phyloP scores from a whole-genome alignment of 208 protist genomes.

The Trypanosoma theileri region DNA sequence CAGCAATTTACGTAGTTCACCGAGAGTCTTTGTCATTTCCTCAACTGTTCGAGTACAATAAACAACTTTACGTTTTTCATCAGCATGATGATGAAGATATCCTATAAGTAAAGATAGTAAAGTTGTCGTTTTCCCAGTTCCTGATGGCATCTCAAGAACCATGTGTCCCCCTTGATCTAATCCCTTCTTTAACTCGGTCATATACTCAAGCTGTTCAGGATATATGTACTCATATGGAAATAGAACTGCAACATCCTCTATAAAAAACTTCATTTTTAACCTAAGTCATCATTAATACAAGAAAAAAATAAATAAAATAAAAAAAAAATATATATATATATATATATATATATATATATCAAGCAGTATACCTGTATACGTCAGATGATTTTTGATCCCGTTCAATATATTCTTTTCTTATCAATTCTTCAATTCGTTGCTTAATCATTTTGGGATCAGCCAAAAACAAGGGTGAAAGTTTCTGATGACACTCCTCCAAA shows the following conservation, averaged over 20 bases:
- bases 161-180: conserved; percentile 94
- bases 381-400: conserved; percentile 51
- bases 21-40: conserved; percentile 98
- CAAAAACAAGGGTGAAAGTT: conserved; percentile 60
- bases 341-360: conserved; percentile 16
- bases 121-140: conserved; percentile 99
- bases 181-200: conserved; percentile 95
- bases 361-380: conserved; percentile 80
- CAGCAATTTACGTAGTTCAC: conserved; percentile 91
- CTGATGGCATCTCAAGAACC: conserved; percentile 99
- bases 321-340: not conserved
- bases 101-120: conserved; percentile 96
- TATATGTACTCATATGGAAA: conserved; percentile 99
- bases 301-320: conserved; percentile 19
- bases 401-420: conserved; percentile 80
- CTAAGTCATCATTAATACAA: not conserved
- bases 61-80: conserved; percentile 95
- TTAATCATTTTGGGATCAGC: conserved; percentile 81
- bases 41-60: conserved; percentile 99
- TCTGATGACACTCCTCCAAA: conserved; percentile 67
- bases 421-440: conserved; percentile 84
- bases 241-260: conserved; percentile 96
- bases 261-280: conserved; percentile 90
- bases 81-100: conserved; percentile 91
- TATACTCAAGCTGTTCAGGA: conserved; percentile 99